These are phyloP conservation scores for Cercospora zeae-maydis DNA, from an alignment of 2,329 filamentous ascomycete genomes.

Conservation along the genomic window DNA sequence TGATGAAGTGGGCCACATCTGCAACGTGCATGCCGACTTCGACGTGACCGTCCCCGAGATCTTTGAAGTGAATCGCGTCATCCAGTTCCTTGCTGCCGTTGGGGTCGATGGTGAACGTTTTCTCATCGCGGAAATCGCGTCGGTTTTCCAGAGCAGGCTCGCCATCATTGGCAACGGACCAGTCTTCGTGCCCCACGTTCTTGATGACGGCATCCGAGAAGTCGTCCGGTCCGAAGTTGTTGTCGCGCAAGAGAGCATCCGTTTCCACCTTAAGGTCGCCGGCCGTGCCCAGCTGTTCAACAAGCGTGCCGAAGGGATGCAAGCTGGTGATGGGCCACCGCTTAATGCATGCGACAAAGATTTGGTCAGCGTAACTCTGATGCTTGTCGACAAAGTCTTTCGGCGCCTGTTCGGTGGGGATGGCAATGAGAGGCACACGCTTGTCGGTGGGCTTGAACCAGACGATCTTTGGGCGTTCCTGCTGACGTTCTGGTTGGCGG, in stretches of 20 bases:
- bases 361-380: constrained; percentile 93
- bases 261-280: constrained; percentile 97
- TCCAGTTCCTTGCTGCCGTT: constrained; percentile 84
- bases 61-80: constrained; percentile 89
- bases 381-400: constrained; percentile 98
- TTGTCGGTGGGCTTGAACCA: constrained; percentile 99
- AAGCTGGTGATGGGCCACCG: constrained; percentile 99
- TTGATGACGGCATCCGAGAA: constrained; percentile 95
- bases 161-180: constrained; percentile 80
- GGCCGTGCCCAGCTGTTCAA: constrained; percentile 96
- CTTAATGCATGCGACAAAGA: constrained; percentile 99
- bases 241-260: constrained; percentile 91
- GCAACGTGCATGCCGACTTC: constrained; percentile 95
- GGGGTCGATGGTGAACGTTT: constrained; percentile 87
- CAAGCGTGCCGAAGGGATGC: constrained; percentile 94
- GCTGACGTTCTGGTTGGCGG: constrained; percentile 73
- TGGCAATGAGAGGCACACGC: constrained; percentile 94
- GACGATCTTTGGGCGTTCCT: constrained; percentile 98
- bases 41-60: constrained; percentile 74
- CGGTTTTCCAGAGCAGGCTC: constrained; percentile 69
- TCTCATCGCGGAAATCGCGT: constrained; percentile 85
- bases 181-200: constrained; percentile 87
- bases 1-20: constrained; percentile 95
- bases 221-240: constrained; percentile 97
- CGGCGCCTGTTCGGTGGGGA: constrained; percentile 95